These are phyloP conservation scores for Gloeostereum incarnatum DNA, from an alignment of 768 basidiomycete genomes.

Conservation along the genomic window DNA sequence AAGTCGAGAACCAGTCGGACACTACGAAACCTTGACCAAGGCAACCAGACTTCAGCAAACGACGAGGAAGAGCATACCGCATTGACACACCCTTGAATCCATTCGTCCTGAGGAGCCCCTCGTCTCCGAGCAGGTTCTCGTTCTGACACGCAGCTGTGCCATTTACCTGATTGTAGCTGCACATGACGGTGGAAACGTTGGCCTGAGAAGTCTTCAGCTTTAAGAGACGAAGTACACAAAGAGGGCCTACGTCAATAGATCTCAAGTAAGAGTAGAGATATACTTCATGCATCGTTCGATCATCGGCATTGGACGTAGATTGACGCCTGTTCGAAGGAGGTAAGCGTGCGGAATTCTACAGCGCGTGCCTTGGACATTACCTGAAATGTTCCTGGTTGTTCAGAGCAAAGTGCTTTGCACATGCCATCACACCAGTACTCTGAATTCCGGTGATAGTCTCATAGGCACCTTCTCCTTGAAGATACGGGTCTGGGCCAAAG, in stretches of 20 bases:
- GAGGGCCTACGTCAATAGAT: conserved; percentile 37
- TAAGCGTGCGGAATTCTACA: not conserved
- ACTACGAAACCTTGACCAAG: conserved; percentile 30
- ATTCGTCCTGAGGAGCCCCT: conserved; percentile 25
- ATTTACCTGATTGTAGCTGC: conserved; percentile 45
- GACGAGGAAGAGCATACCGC: not conserved
- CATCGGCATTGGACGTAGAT: conserved; percentile 37
- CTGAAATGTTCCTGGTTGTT: conserved; percentile 47
- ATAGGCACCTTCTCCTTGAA: conserved; percentile 51
- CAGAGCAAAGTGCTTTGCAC: conserved; percentile 41
- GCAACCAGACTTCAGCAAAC: not conserved
- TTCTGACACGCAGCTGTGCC: conserved; percentile 60
- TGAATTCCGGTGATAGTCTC: conserved; percentile 55
- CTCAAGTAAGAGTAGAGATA: conserved; percentile 43
- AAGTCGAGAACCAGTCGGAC: conserved; percentile 45
- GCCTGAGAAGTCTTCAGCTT: conserved; percentile 25
- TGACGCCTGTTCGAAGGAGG: not conserved
- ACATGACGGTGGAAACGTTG: conserved; percentile 41
- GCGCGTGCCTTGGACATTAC: conserved; percentile 9
- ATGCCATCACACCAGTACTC: conserved; percentile 49
- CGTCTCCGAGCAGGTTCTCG: conserved; percentile 31
- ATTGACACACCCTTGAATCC: conserved; percentile 44
- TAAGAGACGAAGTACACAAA: not conserved
- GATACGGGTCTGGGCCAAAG: conserved; percentile 54
- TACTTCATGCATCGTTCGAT: conserved; percentile 45